phyloP scores from a whole-genome alignment of 768 basidiomycete genomes.

The Panaeolus papilionaceus region DNA sequence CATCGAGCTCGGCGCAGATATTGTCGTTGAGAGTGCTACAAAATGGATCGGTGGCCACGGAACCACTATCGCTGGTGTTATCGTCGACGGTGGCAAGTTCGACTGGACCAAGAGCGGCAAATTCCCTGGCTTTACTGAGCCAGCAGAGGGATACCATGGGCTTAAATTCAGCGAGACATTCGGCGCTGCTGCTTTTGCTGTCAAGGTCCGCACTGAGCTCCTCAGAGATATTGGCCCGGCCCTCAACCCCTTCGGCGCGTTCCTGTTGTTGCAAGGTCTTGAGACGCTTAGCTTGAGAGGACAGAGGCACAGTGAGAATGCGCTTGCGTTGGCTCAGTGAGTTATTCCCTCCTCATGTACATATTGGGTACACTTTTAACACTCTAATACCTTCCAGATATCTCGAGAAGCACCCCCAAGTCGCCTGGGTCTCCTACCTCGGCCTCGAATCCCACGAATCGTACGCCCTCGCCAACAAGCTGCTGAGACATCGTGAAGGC shows the following conservation, averaged over 20 bases:
- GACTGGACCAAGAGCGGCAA: slow-evolving; percentile 72
- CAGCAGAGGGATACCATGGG: slow-evolving; percentile 80
- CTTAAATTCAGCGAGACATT: slow-evolving; percentile 71
- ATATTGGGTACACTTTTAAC: slow-evolving; percentile 16
- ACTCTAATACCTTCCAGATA: slow-evolving; percentile 39
- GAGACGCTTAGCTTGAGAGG: slow-evolving; percentile 78
- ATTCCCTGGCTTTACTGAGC: slow-evolving; percentile 78
- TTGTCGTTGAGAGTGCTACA: slow-evolving; percentile 80
- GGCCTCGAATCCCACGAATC: slow-evolving; percentile 70
- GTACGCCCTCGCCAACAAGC: slow-evolving; percentile 60
- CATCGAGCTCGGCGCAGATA: slow-evolving; percentile 78
- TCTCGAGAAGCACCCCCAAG: slow-evolving; percentile 67
- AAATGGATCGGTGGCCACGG: slow-evolving; percentile 90
- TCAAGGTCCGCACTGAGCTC: slow-evolving; percentile 67
- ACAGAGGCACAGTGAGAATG: slow-evolving; percentile 75
- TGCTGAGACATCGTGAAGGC: slow-evolving; percentile 44
- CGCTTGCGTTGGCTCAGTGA: slow-evolving; percentile 66
- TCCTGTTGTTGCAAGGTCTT: slow-evolving; percentile 78
- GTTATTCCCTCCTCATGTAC: slow-evolving; percentile 18
- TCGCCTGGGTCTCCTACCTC: slow-evolving; percentile 82
- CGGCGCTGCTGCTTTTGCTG: slow-evolving; percentile 65
- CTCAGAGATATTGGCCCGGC: slow-evolving; percentile 72
- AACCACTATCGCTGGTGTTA: slow-evolving; percentile 78
- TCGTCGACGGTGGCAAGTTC: slow-evolving; percentile 79
- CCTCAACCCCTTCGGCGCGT: slow-evolving; percentile 75